Evolutionary conservation across 2,329 filamentous ascomycete species (phyloP), one percentile per base, ranked within the genome.

Genomic region (Aphanocladium album): DNA sequence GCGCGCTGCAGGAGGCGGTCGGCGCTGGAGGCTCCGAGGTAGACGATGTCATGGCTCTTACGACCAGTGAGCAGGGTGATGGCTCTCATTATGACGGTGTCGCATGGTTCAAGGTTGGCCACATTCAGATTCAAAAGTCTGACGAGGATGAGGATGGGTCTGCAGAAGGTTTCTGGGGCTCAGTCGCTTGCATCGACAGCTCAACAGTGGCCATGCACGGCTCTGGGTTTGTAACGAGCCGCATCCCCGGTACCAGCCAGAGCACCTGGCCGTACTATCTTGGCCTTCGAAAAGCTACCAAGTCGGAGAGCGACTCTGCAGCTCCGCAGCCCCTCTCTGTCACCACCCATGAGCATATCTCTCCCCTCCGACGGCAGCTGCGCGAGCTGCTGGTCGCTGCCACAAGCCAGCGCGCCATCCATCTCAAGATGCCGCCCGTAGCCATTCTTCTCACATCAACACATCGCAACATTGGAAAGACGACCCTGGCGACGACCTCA

Each of bases 231-330:
- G 90, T 92, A 69, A 89, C 90, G 50, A 88, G 89, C 68, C 88
- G 88, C 56, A 81, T 96, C 7, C 93, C 93, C 0, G 86, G 89
- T 7, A 87, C 87, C 1, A 84, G 87, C 64, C 84, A 85, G 61
- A 96, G 85, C 71, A 86, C 86, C 19, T 98, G 93, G 93, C 89
- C 89, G 64, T 96, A 93, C 71, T 99, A 97, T 73, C 82, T 97
- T 1, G 90, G 91, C 1, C 80, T 90, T 59, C 90, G 87, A 73
- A 85, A 85, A 64, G 76, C 84, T 14, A 87, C 89, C 0, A 83
- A 77, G 54, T 76, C 68, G 46, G 64, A 65, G 33, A 70, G 69
- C 0, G 77, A 79, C 19, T 68, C 74, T 6, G 37, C 30, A 6
- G 69, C 74, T 1, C 71, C 73, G 2, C 69, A 74, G 3, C 72